phyloP scores from a whole-genome alignment of 768 basidiomycete species.

The Suillus alpinus region DNA sequence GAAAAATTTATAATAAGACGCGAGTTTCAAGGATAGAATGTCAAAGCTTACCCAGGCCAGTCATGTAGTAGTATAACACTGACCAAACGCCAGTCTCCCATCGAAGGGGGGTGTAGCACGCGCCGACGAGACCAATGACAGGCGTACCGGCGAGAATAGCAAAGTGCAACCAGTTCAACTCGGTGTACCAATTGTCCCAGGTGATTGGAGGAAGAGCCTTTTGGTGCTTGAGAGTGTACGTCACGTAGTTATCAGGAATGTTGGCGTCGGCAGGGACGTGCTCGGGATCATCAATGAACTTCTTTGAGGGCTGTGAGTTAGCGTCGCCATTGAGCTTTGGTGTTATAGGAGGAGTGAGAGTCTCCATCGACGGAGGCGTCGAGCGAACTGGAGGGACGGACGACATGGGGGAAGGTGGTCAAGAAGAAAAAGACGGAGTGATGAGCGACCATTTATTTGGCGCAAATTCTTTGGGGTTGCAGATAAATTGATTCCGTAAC shows the following conservation, averaged over 20 bases:
- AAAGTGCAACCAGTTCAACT: conserved; percentile 78
- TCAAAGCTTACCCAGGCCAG: conserved; percentile 67
- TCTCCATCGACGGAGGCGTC: conserved; percentile 16
- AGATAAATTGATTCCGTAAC: neutral
- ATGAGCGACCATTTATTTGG: conserved; percentile 14
- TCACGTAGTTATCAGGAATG: conserved; percentile 82
- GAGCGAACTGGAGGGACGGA: conserved; percentile 21
- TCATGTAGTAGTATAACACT: conserved; percentile 71
- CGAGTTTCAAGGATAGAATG: conserved; percentile 42
- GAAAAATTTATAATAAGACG: conserved; percentile 13
- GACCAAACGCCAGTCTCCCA: conserved; percentile 74
- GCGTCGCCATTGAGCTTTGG: neutral
- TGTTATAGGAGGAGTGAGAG: conserved; percentile 6
- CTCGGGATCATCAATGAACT: conserved; percentile 27
- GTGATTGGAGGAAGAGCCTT: conserved; percentile 68
- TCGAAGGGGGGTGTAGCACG: conserved; percentile 58
- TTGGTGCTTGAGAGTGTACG: conserved; percentile 65
- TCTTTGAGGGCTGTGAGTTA: neutral
- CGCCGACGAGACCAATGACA: conserved; percentile 68
- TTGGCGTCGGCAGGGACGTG: conserved; percentile 47
- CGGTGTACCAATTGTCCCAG: conserved; percentile 53
- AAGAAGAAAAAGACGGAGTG: conserved; percentile 15
- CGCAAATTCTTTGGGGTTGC: conserved; percentile 34
- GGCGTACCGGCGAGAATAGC: conserved; percentile 74
- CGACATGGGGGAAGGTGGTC: conserved; percentile 26